phyloP scores from a whole-genome alignment of 169 alveolate genomes.

The Plasmodium ovale region DNA sequence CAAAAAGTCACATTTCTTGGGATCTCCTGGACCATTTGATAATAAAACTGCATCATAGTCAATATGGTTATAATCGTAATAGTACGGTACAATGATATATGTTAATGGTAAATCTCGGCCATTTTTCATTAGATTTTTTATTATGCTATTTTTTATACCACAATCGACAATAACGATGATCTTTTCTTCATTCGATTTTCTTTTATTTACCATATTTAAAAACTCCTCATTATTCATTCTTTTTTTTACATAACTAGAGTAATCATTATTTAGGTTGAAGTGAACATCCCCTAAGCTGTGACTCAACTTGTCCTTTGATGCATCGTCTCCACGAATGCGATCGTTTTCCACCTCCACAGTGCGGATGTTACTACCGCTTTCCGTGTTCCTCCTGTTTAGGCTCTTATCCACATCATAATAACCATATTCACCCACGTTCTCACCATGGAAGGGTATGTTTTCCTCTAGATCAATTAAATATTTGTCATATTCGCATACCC shows the following conservation, averaged over 20 bases:
- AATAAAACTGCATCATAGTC: constrained; percentile 90
- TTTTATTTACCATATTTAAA: constrained; percentile 44
- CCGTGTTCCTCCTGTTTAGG: constrained; percentile 59
- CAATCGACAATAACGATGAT: constrained; percentile 88
- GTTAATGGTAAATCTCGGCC: constrained; percentile 73
- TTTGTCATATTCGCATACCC: constrained; percentile 44
- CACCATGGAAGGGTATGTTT: constrained; percentile 27
- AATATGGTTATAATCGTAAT: constrained; percentile 82
- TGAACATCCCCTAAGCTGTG: not conserved
- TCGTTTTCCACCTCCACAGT: not conserved
- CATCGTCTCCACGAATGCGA: not conserved
- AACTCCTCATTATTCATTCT: constrained; percentile 30
- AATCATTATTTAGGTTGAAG: constrained; percentile 40
- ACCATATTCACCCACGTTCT: constrained; percentile 50
- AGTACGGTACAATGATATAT: constrained; percentile 84
- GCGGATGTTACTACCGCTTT: constrained; percentile 12
- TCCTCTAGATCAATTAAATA: constrained; percentile 57
- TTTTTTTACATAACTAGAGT: constrained; percentile 12
- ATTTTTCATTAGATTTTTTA: constrained; percentile 77
- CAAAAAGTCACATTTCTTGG: constrained; percentile 80
- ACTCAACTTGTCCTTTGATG: not conserved
- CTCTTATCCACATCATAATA: constrained; percentile 52
- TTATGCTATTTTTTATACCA: constrained; percentile 90
- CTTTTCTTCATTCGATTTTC: constrained; percentile 62
- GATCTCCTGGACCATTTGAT: constrained; percentile 93